A percentile compares a stretch with the other conserved stretches of the same genome.
phyloP scores from a whole-genome alignment of 768 basidiomycete species.

The Russula sp. region DNA sequence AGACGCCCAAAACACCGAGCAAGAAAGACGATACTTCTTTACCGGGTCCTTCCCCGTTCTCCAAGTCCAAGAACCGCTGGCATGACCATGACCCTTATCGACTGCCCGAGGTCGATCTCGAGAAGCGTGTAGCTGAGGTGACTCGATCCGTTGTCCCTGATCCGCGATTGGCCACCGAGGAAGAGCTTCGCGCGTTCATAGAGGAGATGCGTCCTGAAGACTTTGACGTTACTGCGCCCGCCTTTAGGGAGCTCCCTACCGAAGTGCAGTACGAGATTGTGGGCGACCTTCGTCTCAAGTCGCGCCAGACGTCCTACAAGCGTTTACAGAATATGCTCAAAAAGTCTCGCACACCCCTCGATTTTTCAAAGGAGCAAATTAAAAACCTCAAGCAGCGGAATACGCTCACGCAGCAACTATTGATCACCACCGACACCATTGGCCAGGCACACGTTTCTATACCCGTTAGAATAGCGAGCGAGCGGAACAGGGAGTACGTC shows the following conservation, averaged over 20 bases:
- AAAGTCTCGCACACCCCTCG: constrained; percentile 75
- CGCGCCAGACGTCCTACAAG: constrained; percentile 89
- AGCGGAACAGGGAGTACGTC: constrained; percentile 93
- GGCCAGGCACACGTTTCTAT: constrained; percentile 88
- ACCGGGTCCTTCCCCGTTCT: constrained; percentile 45
- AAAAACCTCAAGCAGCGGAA: constrained; percentile 87
- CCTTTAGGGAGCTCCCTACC: constrained; percentile 88
- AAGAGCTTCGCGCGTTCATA: constrained; percentile 88
- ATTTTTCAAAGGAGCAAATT: constrained; percentile 97
- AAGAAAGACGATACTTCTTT: constrained; percentile 31
- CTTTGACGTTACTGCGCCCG: constrained; percentile 86
- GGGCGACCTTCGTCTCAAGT: constrained; percentile 91
- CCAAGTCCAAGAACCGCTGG: constrained; percentile 60
- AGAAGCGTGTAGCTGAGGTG: constrained; percentile 57
- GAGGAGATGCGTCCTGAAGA: constrained; percentile 96
- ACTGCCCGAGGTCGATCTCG: constrained; percentile 80
- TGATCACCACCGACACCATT: constrained; percentile 89
- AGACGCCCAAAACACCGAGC: constrained; percentile 44
- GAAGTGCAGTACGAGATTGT: constrained; percentile 98
- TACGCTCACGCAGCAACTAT: constrained; percentile 84
- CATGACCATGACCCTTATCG: constrained; percentile 87
- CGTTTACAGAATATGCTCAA: constrained; percentile 89
- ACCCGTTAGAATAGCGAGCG: constrained; percentile 91
- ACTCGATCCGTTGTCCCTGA: constrained; percentile 67
- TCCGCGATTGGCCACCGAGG: constrained; percentile 93